Evolutionary conservation across 305 asterid genomes (phyloP).

Genomic region (Fraxinus xanthoxyloides): DNA sequence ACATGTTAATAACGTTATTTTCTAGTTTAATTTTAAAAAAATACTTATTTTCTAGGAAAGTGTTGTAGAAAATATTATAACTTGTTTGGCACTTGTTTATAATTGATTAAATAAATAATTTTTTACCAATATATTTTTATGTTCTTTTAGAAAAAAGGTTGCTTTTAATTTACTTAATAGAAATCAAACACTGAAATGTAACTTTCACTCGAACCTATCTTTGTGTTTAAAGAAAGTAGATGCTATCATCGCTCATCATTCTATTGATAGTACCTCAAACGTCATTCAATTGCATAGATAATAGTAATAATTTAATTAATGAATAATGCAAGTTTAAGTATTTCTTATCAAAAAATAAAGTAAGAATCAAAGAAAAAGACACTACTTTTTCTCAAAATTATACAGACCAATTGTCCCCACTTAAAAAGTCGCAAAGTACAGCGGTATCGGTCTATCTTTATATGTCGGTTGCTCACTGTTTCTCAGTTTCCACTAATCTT

Average conservation of each 20-base stretch:
- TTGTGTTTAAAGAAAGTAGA: too few species aligned
- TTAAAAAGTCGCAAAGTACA: neutral
- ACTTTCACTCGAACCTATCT: too few species aligned
- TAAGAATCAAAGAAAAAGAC: conserved; percentile 13
- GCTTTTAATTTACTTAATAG: too few species aligned
- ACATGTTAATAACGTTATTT: too few species aligned
- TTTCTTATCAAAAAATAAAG: conserved; percentile 20
- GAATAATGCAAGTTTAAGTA: neutral
- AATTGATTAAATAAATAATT: too few species aligned
- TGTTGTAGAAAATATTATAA: too few species aligned
- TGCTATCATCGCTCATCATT: neutral
- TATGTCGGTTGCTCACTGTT: conserved; percentile 38
- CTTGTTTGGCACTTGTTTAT: too few species aligned
- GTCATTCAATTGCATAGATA: neutral
- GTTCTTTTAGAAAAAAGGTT: too few species aligned
- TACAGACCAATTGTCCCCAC: neutral
- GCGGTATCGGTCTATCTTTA: neutral
- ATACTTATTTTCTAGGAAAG: too few species aligned
- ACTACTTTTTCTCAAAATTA: neutral
- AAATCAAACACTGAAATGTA: too few species aligned
- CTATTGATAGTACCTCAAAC: neutral
- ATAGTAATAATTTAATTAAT: neutral
- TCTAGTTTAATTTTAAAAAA: too few species aligned
- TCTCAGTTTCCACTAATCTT: neutral
- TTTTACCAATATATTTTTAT: too few species aligned